These are phyloP conservation scores for Cunninghamia lanceolata DNA, from an alignment of 75 land plant genomes.

Conservation along the genomic window DNA sequence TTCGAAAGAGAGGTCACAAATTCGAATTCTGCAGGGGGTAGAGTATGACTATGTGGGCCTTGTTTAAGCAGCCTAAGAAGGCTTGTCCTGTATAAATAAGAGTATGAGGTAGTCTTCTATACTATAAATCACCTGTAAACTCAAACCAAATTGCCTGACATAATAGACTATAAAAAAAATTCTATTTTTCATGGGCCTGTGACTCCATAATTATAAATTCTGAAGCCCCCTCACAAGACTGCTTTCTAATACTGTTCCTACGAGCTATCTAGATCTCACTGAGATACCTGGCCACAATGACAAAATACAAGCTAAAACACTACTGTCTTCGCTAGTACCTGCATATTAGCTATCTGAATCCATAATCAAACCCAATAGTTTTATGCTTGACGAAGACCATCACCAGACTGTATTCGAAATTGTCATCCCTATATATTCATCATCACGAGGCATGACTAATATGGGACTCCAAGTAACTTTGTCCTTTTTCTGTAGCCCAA, in stretches of 20 bases:
- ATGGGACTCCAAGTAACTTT: background rate
- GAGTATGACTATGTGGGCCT: too few species aligned
- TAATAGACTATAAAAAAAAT: too few species aligned
- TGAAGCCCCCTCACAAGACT: too few species aligned
- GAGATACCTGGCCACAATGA: background rate
- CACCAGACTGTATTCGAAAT: background rate
- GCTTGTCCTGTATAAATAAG: too few species aligned
- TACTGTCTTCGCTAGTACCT: background rate
- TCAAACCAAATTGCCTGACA: too few species aligned
- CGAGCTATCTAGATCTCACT: background rate
- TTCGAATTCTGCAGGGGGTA: too few species aligned
- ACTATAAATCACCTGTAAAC: too few species aligned
- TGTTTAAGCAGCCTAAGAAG: too few species aligned
- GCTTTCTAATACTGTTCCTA: background rate
- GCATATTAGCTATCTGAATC: background rate
- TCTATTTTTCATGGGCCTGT: too few species aligned
- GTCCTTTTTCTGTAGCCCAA: background rate
- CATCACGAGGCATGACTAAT: background rate
- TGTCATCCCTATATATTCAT: background rate
- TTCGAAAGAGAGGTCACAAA: too few species aligned
- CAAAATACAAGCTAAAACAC: background rate
- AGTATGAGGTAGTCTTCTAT: too few species aligned
- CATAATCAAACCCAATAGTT: background rate
- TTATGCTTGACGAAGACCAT: background rate
- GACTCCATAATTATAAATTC: too few species aligned